Conservation (phyloP, 768 basidiomycete species). For the Xerocomus brunneocitrinus region DNA sequence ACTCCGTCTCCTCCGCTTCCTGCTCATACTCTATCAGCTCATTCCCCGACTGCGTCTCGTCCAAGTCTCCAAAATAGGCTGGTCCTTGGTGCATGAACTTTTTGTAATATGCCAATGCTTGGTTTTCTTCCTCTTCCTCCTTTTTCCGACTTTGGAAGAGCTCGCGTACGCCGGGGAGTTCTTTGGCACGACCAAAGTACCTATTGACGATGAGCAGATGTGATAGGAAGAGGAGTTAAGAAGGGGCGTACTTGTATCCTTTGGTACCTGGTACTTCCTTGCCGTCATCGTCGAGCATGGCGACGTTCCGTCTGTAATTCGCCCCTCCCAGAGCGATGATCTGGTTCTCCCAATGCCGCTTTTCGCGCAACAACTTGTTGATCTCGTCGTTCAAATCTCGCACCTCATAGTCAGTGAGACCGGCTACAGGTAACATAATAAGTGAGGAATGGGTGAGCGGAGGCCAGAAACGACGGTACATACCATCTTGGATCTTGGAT, state of each 20-base stretch:
- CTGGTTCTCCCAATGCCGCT: constrained; percentile 97
- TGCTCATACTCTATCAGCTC: constrained; percentile 68
- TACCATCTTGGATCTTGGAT: constrained; percentile 95
- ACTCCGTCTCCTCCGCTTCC: constrained; percentile 69
- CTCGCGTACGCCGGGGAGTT: constrained; percentile 91
- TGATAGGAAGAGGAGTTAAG: background rate
- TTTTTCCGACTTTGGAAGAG: constrained; percentile 85
- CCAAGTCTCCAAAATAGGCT: constrained; percentile 86
- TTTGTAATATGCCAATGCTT: constrained; percentile 69
- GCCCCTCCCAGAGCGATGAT: constrained; percentile 95
- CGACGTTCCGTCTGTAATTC: constrained; percentile 90
- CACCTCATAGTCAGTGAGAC: constrained; percentile 91
- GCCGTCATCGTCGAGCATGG: constrained; percentile 92
- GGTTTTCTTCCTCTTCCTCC: constrained; percentile 87
- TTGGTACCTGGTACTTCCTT: constrained; percentile 95
- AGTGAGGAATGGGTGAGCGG: background rate
- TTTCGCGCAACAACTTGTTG: constrained; percentile 92
- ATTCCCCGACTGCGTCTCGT: constrained; percentile 57
- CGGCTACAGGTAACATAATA: constrained; percentile 48
- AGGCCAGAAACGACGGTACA: constrained; percentile 24
- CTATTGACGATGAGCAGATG: constrained; percentile 35
- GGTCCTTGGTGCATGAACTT: constrained; percentile 87
- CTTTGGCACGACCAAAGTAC: constrained; percentile 96
- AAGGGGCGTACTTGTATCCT: constrained; percentile 81
- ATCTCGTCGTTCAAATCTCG: constrained; percentile 97